Evolutionary conservation across 2,329 filamentous ascomycete genomes (phyloP), one percentile per base, ranked within the genome.

Genomic region (Colletotrichum higginsianum): DNA sequence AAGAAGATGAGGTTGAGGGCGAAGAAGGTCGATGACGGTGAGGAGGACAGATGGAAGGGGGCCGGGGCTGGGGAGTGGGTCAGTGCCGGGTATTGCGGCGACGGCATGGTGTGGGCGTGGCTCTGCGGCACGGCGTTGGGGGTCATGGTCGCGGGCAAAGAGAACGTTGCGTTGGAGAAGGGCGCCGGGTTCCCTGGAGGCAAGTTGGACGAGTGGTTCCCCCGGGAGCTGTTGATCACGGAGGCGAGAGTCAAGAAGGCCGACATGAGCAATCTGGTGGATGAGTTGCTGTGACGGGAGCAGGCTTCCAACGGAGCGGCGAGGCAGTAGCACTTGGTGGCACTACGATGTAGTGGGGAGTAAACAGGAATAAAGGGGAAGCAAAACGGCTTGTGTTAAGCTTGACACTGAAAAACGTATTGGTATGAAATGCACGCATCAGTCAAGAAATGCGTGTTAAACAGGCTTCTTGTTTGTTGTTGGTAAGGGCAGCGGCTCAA

Each of bases 31-130:
- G 56, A 67, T 5, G 7, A 38, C 9, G 44, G 44, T 6, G 65
- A 40, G 5, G 67, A 35, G 1, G 13, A 26, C 0, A 18, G 23
- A 5, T 71, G 68, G 68, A 38, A 30, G 38, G 68, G 68, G 18
- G 73, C 66, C 0, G 69, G 67, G 5, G 67, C 78, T 0, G 83
- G 84, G 2, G 86, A 89, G 75, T 89, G 86, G 86, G 80, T 88
- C n/a, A 80, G 84, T 2, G 86, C 84, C 0, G 87, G 86, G 1
- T 89, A 85, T 75, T 83, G 79, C 53, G 86, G 86, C 16, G 84
- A 88, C 53, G 87, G 87, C 4, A 88, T 89, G 86, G 84, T 85
- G 2, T 86, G 83, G 80, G 84, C 86, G 3, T 89, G 86, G 86
- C 80, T 87, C 16, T 86, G 82, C 55, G 87, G 86, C 0, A 82